Evolutionary conservation across 1,284 basidiomycete genomes (phyloP).

Genomic region (Boletus sp.): DNA sequence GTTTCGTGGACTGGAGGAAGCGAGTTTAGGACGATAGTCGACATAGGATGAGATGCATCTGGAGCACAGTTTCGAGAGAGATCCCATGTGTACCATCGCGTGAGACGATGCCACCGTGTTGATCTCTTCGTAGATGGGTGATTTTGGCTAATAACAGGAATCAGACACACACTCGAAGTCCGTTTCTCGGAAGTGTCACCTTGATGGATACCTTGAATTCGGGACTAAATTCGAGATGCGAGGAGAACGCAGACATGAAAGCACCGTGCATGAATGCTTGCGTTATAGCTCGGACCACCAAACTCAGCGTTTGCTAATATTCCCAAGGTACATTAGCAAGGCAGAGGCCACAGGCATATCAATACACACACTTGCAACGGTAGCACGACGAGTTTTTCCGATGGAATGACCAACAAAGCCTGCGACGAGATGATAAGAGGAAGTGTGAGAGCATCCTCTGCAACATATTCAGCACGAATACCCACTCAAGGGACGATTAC

Average conservation of each 20-base stretch:
- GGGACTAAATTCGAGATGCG: slow-evolving; percentile 35
- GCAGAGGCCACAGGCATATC: neutral
- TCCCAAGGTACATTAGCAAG: slow-evolving; percentile 19
- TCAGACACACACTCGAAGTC: neutral
- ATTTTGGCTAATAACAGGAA: slow-evolving; percentile 16
- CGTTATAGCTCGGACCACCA: slow-evolving; percentile 54
- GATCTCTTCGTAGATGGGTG: slow-evolving; percentile 43
- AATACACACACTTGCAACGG: slow-evolving; percentile 52
- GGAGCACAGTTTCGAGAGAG: slow-evolving; percentile 56
- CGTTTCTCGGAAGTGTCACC: slow-evolving; percentile 29
- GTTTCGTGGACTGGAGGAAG: slow-evolving; percentile 49
- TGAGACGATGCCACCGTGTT: slow-evolving; percentile 46
- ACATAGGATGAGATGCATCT: slow-evolving; percentile 51
- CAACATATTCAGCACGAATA: slow-evolving; percentile 15
- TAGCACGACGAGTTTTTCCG: slow-evolving; percentile 57
- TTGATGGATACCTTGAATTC: slow-evolving; percentile 41
- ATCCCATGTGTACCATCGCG: slow-evolving; percentile 52
- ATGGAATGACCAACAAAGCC: slow-evolving; percentile 56
- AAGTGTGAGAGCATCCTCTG: slow-evolving; percentile 40
- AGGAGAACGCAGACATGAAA: slow-evolving; percentile 48
- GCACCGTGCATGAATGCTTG: slow-evolving; percentile 54
- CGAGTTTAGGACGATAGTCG: slow-evolving; percentile 49
- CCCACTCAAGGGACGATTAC: slow-evolving; percentile 24
- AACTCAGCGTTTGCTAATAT: slow-evolving; percentile 42
- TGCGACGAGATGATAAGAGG: slow-evolving; percentile 58